Percentiles rank a stretch among this genome's conserved stretches.
Evolutionary conservation across 257 asterid species (phyloP).

Genomic region (Thymus mandschuricus): DNA sequence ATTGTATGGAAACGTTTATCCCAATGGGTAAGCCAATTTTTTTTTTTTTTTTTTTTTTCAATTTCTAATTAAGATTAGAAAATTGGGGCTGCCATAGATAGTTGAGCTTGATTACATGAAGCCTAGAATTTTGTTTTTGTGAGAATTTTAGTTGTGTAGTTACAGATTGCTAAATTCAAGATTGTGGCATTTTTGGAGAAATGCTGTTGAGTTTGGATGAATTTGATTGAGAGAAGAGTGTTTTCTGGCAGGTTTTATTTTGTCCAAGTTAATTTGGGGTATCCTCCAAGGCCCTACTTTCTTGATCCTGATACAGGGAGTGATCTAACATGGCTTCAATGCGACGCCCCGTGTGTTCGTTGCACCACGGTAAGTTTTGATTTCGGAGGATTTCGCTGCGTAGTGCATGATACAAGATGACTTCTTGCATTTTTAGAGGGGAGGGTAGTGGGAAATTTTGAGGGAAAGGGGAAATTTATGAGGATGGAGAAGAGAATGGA

Average conservation of each 20-base stretch:
- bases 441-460: not conserved
- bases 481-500: slow-evolving; percentile 13
- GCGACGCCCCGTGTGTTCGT: slow-evolving; percentile 96
- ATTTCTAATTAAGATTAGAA: not conserved
- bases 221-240: not conserved
- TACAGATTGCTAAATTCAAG: not conserved
- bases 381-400: not conserved
- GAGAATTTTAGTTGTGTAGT: not conserved
- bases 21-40: slow-evolving; percentile 65
- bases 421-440: not conserved
- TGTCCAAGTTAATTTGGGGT: slow-evolving; percentile 76
- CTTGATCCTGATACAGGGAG: slow-evolving; percentile 99
- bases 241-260: slow-evolving; percentile 74
- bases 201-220: not conserved
- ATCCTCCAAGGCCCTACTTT: slow-evolving; percentile 89
- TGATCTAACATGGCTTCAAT: slow-evolving; percentile 99
- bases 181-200: not conserved
- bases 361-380: slow-evolving; percentile 70
- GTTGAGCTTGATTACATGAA: not conserved
- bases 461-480: not conserved
- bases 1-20: slow-evolving; percentile 87
- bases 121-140: slow-evolving; percentile 20
- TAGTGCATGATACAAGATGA: not conserved
- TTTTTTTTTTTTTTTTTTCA: not conserved
- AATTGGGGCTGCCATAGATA: not conserved